Base-by-base conservation (phyloP, 805 yeast genomes). In the Candida adriatica region DNA sequence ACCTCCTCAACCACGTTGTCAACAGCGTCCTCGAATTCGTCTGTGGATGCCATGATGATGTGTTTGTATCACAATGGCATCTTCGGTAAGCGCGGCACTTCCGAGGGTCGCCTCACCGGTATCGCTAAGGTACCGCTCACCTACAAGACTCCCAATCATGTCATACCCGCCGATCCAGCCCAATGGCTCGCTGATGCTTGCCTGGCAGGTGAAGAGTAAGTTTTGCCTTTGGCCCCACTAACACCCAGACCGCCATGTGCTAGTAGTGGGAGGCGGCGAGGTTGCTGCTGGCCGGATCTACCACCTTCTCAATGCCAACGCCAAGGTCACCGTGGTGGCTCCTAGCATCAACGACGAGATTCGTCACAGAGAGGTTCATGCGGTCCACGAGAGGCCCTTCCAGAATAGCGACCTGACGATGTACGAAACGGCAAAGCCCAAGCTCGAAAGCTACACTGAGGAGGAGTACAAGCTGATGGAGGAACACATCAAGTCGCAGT, bases 261-360 rank as follows among this genome's bases (percentile, higher is more conserved):
- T 83, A 8, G 81, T 83, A 2, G 71, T 83, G 24, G 94, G 94
- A 0, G 86, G 80, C 6, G 84, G 85, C 8, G 80, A 75, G 28
- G 94, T 84, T 7, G 95, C 87, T 0, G 61, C 76, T 8, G 70
- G 85, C 13, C 58, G 95, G 31, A 73, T 83, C 4, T 62, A 68
- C 33, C 84, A 80, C 47, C 61, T 84, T 14, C 52, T 82, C 4
- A 69, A 70, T 13, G 88, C 94, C 0, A 70, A 77, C 42, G 90
- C 92, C 8, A 64, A 62, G 31, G 68, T 84, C 24, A 78, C 86
- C 0, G 78, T 84, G 8, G 62, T 85, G 5, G 55, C 79, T 1
- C 78, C 63, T 4, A 41, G 41, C 0, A 40, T 68, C 3, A 61
- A 61, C 26, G 58, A 56, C 2, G 57, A 53, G 38, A 43, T 70